Percentiles rank a stretch among this genome's conserved stretches.
These are phyloP conservation scores for Oldenlandia corymbosa DNA, from an alignment of 257 asterid genomes.

Conservation along the genomic window DNA sequence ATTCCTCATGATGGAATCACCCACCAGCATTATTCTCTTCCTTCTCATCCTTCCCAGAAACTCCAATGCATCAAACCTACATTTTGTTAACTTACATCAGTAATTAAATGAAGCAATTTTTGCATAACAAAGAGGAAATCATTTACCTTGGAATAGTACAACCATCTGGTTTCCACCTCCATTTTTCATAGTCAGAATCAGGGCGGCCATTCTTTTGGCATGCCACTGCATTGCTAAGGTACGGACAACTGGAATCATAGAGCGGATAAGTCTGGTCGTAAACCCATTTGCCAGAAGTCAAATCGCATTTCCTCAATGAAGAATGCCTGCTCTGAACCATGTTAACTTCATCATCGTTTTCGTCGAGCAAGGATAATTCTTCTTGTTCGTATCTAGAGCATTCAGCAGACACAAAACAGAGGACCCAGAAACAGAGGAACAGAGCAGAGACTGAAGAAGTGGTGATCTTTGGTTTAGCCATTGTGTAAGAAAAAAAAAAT, in stretches of 20 bases:
- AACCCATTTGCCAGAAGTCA: slow-evolving; percentile 76
- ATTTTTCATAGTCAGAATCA: slow-evolving; percentile 78
- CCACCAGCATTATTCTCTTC: slow-evolving; percentile 85
- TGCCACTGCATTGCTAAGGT: slow-evolving; percentile 61
- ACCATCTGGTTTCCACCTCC: slow-evolving; percentile 75
- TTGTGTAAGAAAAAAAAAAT: too few relatives aligned
- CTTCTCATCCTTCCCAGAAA: slow-evolving; percentile 85
- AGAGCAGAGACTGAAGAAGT: slow-evolving; percentile 13
- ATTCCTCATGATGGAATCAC: slow-evolving; percentile 89
- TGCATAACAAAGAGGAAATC: too few relatives aligned
- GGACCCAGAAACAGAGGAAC: slow-evolving; percentile 18
- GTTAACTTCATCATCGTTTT: slow-evolving; percentile 43
- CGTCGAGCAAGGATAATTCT: slow-evolving; percentile 58
- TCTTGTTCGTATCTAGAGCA: slow-evolving; percentile 41
- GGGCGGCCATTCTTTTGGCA: slow-evolving; percentile 81
- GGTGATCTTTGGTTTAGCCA: slow-evolving; percentile 24
- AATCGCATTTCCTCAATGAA: slow-evolving; percentile 50
- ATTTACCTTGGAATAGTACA: slow-evolving; percentile 87
- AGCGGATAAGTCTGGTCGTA: slow-evolving; percentile 70
- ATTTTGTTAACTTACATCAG: neutral
- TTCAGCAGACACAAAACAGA: slow-evolving; percentile 8
- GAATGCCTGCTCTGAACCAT: slow-evolving; percentile 49
- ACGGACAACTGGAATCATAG: slow-evolving; percentile 66
- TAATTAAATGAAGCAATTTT: too few relatives aligned
- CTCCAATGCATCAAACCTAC: slow-evolving; percentile 81